phyloP scores from a whole-genome alignment of 257 asterid species.

The Sherardia arvensis region DNA sequence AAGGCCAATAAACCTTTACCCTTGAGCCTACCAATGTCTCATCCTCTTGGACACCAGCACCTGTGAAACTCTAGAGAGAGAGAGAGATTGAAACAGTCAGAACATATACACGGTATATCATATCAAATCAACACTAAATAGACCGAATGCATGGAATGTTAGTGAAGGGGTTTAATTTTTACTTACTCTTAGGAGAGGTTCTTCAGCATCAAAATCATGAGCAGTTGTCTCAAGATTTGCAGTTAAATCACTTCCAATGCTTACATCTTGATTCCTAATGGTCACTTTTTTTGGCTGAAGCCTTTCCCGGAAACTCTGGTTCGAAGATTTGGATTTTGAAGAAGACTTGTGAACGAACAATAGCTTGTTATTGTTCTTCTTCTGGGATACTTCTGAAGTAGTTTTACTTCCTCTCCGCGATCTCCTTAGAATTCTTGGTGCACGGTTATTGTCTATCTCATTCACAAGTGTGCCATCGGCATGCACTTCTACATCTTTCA shows the following conservation, averaged over 20 bases:
- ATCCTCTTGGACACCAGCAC: constrained; percentile 18
- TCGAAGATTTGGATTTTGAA: background rate
- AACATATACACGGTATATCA: background rate
- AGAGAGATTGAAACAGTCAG: too few relatives aligned
- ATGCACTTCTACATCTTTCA: constrained; percentile 1
- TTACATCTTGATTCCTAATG: constrained; percentile 7
- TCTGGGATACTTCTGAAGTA: constrained; percentile 25
- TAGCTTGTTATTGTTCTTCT: constrained; percentile 15
- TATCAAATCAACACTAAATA: background rate
- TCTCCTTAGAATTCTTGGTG: constrained; percentile 24
- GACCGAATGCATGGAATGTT: background rate
- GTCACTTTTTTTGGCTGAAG: constrained; percentile 28
- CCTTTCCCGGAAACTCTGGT: constrained; percentile 10
- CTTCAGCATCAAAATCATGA: constrained; percentile 5
- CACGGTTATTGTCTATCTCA: too few relatives aligned
- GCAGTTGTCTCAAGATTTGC: too few relatives aligned
- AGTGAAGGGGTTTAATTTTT: background rate
- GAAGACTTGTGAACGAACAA: constrained; percentile 14
- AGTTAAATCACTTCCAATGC: constrained; percentile 13
- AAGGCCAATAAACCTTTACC: constrained; percentile 49
- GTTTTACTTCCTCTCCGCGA: constrained; percentile 26
- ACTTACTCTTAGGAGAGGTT: constrained; percentile 11
- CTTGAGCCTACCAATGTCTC: constrained; percentile 40
- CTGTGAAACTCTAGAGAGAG: constrained; percentile 23
- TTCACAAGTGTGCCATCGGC: constrained; percentile 12